These are phyloP conservation scores for Hypoxylon sp. DNA, from an alignment of 2,329 filamentous ascomycete genomes.

Conservation along the genomic window DNA sequence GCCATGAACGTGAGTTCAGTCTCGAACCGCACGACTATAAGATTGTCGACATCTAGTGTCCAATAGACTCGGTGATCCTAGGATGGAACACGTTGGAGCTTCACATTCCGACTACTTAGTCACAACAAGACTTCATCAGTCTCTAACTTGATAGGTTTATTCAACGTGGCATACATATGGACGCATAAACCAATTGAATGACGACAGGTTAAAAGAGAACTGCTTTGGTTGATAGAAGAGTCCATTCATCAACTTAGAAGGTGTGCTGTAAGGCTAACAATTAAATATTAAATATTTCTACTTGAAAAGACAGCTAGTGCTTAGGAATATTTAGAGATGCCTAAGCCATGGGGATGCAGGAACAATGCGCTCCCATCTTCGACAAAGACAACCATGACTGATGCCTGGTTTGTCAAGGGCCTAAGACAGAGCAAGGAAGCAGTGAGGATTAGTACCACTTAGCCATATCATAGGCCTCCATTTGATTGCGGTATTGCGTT, in stretches of 20 bases:
- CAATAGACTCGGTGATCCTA: too few species aligned
- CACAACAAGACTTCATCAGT: neutral
- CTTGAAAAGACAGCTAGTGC: neutral
- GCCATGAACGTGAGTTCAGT: neutral
- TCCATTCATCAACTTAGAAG: neutral
- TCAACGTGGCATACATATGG: neutral
- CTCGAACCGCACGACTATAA: neutral
- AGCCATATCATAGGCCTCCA: neutral
- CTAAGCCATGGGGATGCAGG: neutral
- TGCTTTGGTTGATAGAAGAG: neutral
- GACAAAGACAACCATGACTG: neutral
- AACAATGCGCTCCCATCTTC: neutral
- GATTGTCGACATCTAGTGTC: neutral
- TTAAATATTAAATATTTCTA: neutral
- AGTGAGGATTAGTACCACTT: neutral
- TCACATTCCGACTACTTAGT: neutral
- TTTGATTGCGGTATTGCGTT: neutral
- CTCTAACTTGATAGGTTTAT: neutral
- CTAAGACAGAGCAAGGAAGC: neutral
- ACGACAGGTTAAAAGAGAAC: neutral
- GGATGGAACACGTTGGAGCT: neutral
- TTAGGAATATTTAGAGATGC: neutral
- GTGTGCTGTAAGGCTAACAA: neutral
- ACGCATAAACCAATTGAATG: neutral
- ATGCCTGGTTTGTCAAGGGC: neutral